Evolutionary conservation across 768 basidiomycete species (phyloP).

Genomic region (Trametopsis cervina): DNA sequence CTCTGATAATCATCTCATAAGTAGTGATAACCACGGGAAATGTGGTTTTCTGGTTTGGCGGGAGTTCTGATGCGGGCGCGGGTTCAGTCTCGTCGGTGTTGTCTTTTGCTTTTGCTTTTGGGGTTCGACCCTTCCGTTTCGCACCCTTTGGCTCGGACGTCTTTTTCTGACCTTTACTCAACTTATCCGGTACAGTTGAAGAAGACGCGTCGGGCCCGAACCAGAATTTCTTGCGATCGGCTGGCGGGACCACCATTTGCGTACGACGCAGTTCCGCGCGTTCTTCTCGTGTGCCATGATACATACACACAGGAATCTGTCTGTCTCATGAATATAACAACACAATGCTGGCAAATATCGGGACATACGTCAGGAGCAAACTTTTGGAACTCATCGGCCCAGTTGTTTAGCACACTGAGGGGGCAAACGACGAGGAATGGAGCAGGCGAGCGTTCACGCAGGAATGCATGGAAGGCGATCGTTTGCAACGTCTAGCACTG

Average conservation of each 20-base stretch:
- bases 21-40: constrained; percentile 89
- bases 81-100: not conserved
- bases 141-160: not conserved
- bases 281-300: constrained; percentile 80
- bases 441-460: constrained; percentile 65
- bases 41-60: constrained; percentile 28
- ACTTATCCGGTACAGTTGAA: too few species aligned
- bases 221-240: constrained; percentile 19
- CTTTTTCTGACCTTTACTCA: constrained; percentile 11
- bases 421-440: constrained; percentile 91
- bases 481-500: constrained; percentile 78
- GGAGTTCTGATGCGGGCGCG: constrained; percentile 12
- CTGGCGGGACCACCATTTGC: constrained; percentile 35
- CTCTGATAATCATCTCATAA: constrained; percentile 88
- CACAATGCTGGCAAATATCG: not conserved
- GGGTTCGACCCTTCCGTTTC: not conserved
- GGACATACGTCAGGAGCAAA: constrained; percentile 66
- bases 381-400: constrained; percentile 76
- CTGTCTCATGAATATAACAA: not conserved
- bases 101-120: not conserved
- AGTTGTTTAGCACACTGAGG: constrained; percentile 88
- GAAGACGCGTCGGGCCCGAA: not conserved
- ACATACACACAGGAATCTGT: constrained; percentile 83
- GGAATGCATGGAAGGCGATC: constrained; percentile 88
- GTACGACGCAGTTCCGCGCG: constrained; percentile 73